These are phyloP conservation scores for Colletotrichum somersetense DNA, from an alignment of 2,329 filamentous ascomycete species.

Conservation along the genomic window DNA sequence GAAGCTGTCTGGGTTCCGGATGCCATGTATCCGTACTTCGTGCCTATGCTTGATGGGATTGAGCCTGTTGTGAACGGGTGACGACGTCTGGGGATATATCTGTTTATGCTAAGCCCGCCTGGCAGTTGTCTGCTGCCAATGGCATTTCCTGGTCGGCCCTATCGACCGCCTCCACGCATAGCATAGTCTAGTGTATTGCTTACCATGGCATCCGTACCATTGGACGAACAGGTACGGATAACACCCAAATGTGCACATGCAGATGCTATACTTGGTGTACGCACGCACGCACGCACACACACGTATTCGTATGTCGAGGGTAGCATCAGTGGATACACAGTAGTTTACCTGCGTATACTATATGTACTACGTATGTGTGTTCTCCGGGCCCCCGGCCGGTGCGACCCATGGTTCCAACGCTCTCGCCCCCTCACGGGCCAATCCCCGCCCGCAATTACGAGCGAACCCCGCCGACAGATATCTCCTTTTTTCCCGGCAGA, in stretches of 20 bases:
- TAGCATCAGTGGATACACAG: too few species aligned
- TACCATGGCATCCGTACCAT: neutral
- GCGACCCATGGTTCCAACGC: slow-evolving; percentile 34
- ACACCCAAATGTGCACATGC: neutral
- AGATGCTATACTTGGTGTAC: neutral
- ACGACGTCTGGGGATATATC: slow-evolving; percentile 26
- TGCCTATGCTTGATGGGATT: slow-evolving; percentile 22
- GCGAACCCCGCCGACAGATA: neutral
- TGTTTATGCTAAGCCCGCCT: slow-evolving; percentile 30
- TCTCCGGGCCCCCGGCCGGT: neutral
- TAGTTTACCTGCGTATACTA: too few species aligned
- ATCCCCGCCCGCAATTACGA: slow-evolving; percentile 33
- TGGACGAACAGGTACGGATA: neutral
- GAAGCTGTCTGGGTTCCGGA: neutral
- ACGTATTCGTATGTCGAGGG: too few species aligned
- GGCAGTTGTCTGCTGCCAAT: neutral
- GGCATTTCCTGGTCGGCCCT: neutral
- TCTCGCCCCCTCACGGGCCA: neutral
- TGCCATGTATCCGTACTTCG: too few species aligned
- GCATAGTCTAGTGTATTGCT: neutral
- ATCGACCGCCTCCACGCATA: too few species aligned
- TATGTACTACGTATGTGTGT: too few species aligned
- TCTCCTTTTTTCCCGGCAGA: neutral
- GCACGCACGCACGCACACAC: too few species aligned
- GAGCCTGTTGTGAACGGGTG: slow-evolving; percentile 30